These are phyloP conservation scores for Penicillium sp. DNA, from an alignment of 2,329 filamentous ascomycete species.

Conservation along the genomic window DNA sequence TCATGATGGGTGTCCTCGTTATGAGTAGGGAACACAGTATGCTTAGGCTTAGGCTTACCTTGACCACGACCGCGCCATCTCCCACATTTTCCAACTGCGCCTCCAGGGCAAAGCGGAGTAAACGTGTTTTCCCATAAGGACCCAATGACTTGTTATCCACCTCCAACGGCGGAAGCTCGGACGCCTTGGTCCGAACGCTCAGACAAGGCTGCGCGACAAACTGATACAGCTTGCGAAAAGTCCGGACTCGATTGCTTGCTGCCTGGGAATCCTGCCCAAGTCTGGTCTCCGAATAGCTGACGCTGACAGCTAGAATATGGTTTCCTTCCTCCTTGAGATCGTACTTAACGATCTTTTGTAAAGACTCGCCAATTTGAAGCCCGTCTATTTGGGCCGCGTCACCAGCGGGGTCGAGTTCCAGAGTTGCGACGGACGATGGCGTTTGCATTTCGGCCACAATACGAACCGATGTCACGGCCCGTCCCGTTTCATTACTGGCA, in stretches of 20 bases:
- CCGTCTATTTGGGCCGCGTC: constrained; percentile 47
- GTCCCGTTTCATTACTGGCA: constrained; percentile 36
- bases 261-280: constrained; percentile 44
- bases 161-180: constrained; percentile 54
- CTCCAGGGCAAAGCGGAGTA: constrained; percentile 71
- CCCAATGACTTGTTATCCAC: constrained; percentile 46
- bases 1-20: neutral
- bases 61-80: constrained; percentile 76
- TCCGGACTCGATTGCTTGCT: constrained; percentile 65
- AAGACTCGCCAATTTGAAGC: constrained; percentile 55
- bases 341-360: constrained; percentile 80
- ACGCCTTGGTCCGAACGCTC: constrained; percentile 86
- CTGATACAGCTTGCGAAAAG: constrained; percentile 93
- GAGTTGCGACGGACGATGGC: constrained; percentile 67
- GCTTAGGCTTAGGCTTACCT: constrained; percentile 45
- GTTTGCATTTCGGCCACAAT: constrained; percentile 96
- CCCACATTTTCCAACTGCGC: constrained; percentile 95
- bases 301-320: constrained; percentile 88
- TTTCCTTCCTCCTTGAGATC: constrained; percentile 92
- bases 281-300: constrained; percentile 88
- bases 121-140: constrained; percentile 43
- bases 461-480: constrained; percentile 68
- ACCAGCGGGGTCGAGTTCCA: constrained; percentile 52
- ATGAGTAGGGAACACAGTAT: constrained; percentile 2
- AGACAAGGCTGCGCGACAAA: constrained; percentile 90